Evolutionary conservation across 305 asterid species (phyloP).

Genomic region (Solanum aculeatissimum): DNA sequence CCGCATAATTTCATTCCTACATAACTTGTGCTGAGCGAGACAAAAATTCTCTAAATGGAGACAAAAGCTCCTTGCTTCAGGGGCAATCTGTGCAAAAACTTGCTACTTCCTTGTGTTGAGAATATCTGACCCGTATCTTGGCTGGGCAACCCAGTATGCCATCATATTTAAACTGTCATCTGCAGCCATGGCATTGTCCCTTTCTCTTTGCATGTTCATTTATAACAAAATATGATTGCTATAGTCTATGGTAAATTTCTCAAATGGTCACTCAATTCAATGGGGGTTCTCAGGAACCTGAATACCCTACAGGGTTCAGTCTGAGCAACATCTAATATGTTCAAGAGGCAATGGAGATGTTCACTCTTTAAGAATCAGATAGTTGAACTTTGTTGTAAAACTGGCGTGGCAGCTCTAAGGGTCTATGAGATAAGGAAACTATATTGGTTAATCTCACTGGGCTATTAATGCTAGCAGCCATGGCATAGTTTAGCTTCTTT

Average conservation of each 20-base stretch:
- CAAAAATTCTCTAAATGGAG: neutral
- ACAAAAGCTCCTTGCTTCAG: neutral
- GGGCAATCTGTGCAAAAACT: neutral
- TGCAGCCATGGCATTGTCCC: constrained; percentile 18
- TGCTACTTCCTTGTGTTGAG: neutral
- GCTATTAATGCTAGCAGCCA: neutral
- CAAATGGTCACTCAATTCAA: neutral
- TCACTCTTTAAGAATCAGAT: neutral
- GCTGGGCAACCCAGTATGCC: neutral
- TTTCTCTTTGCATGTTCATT: neutral
- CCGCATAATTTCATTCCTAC: neutral
- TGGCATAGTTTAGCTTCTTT: neutral
- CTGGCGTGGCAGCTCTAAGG: neutral
- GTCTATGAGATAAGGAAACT: neutral
- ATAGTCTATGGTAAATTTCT: neutral
- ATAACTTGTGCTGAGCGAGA: neutral
- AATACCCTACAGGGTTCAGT: neutral
- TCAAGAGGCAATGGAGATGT: neutral
- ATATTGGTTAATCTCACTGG: neutral
- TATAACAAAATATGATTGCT: neutral
- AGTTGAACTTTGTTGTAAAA: neutral
- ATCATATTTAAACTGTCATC: neutral
- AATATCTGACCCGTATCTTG: neutral
- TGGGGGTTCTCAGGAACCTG: neutral
- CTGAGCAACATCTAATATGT: neutral